phyloP scores from a whole-genome alignment of 2,329 filamentous ascomycete species.

The Exophiala oligosperma region DNA sequence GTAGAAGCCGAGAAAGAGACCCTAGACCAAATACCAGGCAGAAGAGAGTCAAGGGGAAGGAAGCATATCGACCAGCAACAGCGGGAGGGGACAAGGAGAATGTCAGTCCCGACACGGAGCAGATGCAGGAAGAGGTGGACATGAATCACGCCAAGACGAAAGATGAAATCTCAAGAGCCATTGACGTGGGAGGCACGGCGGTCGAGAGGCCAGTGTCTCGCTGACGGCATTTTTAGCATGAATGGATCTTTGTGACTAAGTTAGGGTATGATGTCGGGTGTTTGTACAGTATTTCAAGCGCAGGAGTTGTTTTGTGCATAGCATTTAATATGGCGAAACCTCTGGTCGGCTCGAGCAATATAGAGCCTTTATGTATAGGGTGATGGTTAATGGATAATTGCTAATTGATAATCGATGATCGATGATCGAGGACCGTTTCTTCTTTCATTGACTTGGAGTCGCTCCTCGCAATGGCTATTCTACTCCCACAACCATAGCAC shows the following conservation, averaged over 20 bases:
- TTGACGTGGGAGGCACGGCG: background rate
- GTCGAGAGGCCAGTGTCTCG: background rate
- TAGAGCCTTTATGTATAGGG: background rate
- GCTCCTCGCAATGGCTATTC: background rate
- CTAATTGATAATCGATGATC: too few species aligned
- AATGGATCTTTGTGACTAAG: background rate
- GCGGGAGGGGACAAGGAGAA: slow-evolving; percentile 11
- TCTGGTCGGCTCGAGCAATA: background rate
- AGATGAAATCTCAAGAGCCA: background rate
- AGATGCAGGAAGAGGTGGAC: background rate
- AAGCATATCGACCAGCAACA: slow-evolving; percentile 11
- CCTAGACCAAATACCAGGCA: slow-evolving; percentile 5
- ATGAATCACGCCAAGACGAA: background rate
- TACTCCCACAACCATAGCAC: too few species aligned
- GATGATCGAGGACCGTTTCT: too few species aligned
- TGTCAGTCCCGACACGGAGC: background rate
- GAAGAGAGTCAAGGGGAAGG: slow-evolving; percentile 13
- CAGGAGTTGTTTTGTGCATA: background rate
- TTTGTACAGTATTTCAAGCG: background rate
- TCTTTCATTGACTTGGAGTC: too few species aligned
- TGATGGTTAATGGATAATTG: too few species aligned
- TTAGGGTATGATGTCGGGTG: too few species aligned
- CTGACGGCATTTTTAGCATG: background rate
- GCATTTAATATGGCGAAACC: background rate
- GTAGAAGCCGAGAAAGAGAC: slow-evolving; percentile 13